Percentiles rank a stretch among this genome's conserved stretches.
Evolutionary conservation across 169 alveolate genomes (phyloP).

Genomic region (Cryptosporidium canis): DNA sequence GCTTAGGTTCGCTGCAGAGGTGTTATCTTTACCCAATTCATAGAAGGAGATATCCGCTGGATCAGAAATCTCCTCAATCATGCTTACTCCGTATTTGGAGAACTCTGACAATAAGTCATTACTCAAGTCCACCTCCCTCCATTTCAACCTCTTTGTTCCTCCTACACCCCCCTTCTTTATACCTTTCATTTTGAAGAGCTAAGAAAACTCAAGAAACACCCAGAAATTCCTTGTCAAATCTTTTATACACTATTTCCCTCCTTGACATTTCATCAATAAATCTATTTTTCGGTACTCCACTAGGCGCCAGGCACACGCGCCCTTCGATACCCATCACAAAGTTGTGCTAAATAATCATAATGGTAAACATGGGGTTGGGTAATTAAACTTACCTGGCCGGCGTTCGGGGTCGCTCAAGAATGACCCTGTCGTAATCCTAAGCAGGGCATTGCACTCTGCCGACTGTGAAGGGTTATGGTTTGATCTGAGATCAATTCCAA

Average conservation of each 20-base stretch:
- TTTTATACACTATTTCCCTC: neutral
- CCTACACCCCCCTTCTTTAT: neutral
- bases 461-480: conserved; percentile 95
- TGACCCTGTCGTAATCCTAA: conserved; percentile 96
- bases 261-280: conserved; percentile 1
- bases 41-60: conserved; percentile 20
- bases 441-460: conserved; percentile 97
- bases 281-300: conserved; percentile 2
- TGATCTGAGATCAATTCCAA: conserved; percentile 92
- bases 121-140: conserved; percentile 45
- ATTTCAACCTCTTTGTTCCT: neutral
- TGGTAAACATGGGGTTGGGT: no score
- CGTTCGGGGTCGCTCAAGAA: conserved; percentile 97
- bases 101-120: conserved; percentile 25
- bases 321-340: conserved; percentile 25
- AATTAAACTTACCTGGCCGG: conserved; percentile 95
- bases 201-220: neutral
- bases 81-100: conserved; percentile 50
- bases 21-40: conserved; percentile 13
- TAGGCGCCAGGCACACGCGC: conserved; percentile 20
- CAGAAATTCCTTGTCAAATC: neutral
- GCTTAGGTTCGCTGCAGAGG: neutral
- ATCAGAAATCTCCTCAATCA: conserved; percentile 59
- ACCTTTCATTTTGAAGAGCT: neutral
- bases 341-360: conserved; percentile 1